phyloP scores from a whole-genome alignment of 2,329 filamentous ascomycete species.

The Gnomoniopsis sp. region DNA sequence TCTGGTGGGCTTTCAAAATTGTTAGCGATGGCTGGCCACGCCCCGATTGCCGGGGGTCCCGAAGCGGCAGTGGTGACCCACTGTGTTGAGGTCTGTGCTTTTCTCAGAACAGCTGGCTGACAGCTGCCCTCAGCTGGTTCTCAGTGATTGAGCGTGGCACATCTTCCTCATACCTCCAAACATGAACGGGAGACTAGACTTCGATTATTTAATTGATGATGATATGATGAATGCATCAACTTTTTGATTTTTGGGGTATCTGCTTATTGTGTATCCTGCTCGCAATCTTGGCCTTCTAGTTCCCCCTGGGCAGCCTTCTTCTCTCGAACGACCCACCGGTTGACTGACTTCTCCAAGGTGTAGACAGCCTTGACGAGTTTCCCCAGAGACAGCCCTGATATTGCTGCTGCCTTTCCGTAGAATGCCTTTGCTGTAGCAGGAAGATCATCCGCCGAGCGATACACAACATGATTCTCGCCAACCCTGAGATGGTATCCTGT shows the following conservation, averaged over 20 bases:
- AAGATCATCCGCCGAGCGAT: conserved; percentile 38
- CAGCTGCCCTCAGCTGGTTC: not conserved
- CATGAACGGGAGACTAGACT: too few species aligned
- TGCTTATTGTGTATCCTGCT: not conserved
- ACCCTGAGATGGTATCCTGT: conserved; percentile 23
- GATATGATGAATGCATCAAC: not conserved
- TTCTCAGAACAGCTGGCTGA: not conserved
- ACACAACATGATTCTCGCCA: conserved; percentile 33
- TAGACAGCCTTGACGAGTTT: conserved; percentile 33
- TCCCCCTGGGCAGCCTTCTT: conserved; percentile 16
- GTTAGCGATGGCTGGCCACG: not conserved
- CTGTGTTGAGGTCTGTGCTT: too few species aligned
- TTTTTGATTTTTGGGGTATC: not conserved
- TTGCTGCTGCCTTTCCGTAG: conserved; percentile 38
- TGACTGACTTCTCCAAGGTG: conserved; percentile 34
- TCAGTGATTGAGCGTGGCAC: too few species aligned
- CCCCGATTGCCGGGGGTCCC: not conserved
- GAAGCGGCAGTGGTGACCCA: not conserved
- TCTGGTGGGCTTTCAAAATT: not conserved
- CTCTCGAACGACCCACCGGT: conserved; percentile 29
- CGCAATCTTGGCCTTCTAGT: conserved; percentile 1
- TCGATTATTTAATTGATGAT: too few species aligned
- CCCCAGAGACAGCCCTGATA: conserved; percentile 32
- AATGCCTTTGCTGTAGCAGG: conserved; percentile 37
- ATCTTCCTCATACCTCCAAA: too few species aligned